Evolutionary conservation across 202 grass and related monocot species (phyloP), one percentile per base, ranked within the genome.

Genomic region (Panicum hallii): DNA sequence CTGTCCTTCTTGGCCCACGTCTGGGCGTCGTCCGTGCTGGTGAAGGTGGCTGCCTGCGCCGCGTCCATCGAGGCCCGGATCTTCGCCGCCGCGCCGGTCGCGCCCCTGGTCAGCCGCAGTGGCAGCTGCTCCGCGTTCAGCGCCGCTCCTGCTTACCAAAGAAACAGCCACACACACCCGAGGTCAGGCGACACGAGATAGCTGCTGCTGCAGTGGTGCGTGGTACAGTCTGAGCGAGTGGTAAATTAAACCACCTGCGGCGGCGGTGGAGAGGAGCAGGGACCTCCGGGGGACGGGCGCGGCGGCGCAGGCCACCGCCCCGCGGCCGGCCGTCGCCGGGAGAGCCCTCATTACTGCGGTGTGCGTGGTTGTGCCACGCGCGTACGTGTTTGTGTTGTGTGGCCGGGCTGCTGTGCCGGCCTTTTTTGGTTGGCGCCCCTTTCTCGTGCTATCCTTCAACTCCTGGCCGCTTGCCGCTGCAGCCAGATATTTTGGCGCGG

Each of bases 1-100:
- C 92, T 94, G 85, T 97, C 94, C 63, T 78, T 86, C 71, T 92
- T 92, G 3, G 82, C 84, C 94, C 92, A 97, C 46, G 91, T 71
- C 47, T 89, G 49, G 9, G 90, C 86, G 38, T 91, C 92, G 34
- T 92, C 94, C 34, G 85, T 62, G 66, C 81, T 75, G 45, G 55
- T 40, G 66, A 85, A 90, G 26, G 88, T 93, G 75, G 84, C 84
- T 38, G 87, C 52, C 86, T 90, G 89, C 72, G 89, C 86, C n/a
- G 87, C 90, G 69, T 89, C 84, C 30, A 78, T 54, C 34, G 85
- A 86, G 0, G 87, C 85, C 34, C 62, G 67, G 45, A 87, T 64
- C 83, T 75, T 41, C 3, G 74, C 19, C 17, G 42, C 48, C 11
- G 67, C 22, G 66, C 62, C 44, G 40, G n/a, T 45, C 61, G 10